Base-by-base conservation (phyloP, 495 filamentous ascomycete species). In the Penicillium verhagenii region DNA sequence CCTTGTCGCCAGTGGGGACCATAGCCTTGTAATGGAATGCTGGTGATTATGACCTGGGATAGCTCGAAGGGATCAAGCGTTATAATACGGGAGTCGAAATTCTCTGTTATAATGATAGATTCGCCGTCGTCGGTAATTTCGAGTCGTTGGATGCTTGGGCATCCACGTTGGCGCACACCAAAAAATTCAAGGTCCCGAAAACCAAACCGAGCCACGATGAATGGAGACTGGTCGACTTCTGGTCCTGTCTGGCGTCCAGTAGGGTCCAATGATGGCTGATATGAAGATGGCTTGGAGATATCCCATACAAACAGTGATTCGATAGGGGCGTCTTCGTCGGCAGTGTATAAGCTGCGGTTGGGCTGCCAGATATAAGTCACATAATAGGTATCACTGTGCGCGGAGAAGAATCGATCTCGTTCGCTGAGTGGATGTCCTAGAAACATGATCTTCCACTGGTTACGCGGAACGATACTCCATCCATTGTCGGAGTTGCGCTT, bases 271-370 rank as follows among this genome's bases (percentile, higher is more conserved):
- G 79, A 85, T 4, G 85, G 80, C 2, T 76, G 72, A 59, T 86
- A 82, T 0, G 72, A 50, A 6, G 80, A 83, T 2, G 75, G 69
- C 0, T 73, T 70, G 1, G 80, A 81, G 48, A 89, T 86, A 45
- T 89, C 83, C 86, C 85, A 89, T 1, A 89, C 72, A n/a, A 76
- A 77, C 14, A 88, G 62, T 19, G 80, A 78, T 59, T 89, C 86
- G 25, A 83, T 78, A 1, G 83, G 82, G 14, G 82, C 78, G 57
- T 79, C 79, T 35, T 86, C 82, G 11, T 79, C 76, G 2, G 72
- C 72, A 0, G 72, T 78, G 63, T 82, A 82, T 7, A 82, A 63
- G 38, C 81, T 81, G 38, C 82, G 79, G 52, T 84, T 83, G 0
- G 81, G 80, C 50, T 86, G 85, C 84, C 84, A 88, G 20, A 82